These are phyloP conservation scores for Gamarada debralockiae DNA, from an alignment of 495 filamentous ascomycete genomes.

Conservation along the genomic window DNA sequence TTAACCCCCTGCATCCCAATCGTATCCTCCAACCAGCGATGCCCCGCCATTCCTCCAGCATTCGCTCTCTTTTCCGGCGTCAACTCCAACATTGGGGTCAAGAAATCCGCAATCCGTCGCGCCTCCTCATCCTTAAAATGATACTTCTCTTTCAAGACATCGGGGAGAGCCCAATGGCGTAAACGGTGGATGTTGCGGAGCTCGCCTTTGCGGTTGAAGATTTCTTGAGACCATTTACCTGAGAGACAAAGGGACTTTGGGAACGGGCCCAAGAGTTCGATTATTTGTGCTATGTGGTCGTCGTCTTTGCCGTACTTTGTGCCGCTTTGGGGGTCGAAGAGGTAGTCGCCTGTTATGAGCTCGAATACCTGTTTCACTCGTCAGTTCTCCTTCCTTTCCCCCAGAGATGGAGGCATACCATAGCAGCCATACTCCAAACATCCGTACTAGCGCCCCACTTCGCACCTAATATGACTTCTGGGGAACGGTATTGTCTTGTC, in stretches of 20 bases:
- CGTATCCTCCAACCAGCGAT: slow-evolving; percentile 76
- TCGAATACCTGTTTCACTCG: slow-evolving; percentile 72
- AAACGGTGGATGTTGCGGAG: slow-evolving; percentile 96
- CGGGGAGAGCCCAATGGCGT: slow-evolving; percentile 92
- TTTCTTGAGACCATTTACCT: slow-evolving; percentile 97
- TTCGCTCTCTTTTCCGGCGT: slow-evolving; percentile 85
- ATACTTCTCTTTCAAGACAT: slow-evolving; percentile 95
- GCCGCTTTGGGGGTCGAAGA: slow-evolving; percentile 97
- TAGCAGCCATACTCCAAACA: slow-evolving; percentile 99
- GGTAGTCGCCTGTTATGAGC: slow-evolving; percentile 95
- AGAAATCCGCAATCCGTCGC: slow-evolving; percentile 76
- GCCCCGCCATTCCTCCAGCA: slow-evolving; percentile 88
- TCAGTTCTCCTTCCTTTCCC: no score
- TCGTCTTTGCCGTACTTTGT: slow-evolving; percentile 99
- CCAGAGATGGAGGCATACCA: slow-evolving; percentile 55
- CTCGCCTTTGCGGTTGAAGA: slow-evolving; percentile 97
- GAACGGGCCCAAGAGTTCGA: slow-evolving; percentile 92
- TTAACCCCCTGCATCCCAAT: slow-evolving; percentile 81
- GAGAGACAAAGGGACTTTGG: slow-evolving; percentile 85
- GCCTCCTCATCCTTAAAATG: slow-evolving; percentile 80
- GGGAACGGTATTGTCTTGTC: slow-evolving; percentile 94
- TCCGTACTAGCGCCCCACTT: slow-evolving; percentile 99
- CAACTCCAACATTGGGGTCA: slow-evolving; percentile 90
- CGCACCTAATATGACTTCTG: slow-evolving; percentile 92
- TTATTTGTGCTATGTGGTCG: slow-evolving; percentile 98